Evolutionary conservation across 2,329 filamentous ascomycete species (phyloP).

Genomic region (Fusarium sp.): DNA sequence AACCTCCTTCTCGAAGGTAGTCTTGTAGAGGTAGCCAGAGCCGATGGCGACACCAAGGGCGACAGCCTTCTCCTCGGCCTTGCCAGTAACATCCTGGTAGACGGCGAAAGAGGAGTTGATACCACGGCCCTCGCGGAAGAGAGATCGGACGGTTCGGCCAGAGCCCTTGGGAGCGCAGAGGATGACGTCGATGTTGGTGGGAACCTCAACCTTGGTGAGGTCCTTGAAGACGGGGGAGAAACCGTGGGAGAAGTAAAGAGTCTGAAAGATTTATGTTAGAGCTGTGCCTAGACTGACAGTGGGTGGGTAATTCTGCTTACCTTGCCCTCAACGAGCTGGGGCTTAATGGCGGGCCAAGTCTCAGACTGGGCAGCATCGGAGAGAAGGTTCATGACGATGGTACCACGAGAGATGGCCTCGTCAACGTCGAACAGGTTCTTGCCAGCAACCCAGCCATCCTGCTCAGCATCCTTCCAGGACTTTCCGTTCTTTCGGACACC

Average conservation of each 20-base stretch:
- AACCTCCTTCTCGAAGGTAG: constrained; percentile 99
- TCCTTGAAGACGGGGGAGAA: constrained; percentile 99
- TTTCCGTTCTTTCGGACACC: constrained; percentile 98
- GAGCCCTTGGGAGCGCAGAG: constrained; percentile 99
- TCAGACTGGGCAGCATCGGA: constrained; percentile 97
- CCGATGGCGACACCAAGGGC: constrained; percentile 97
- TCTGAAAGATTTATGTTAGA: constrained; percentile 63
- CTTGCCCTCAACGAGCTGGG: constrained; percentile 98
- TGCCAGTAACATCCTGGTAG: constrained; percentile 97
- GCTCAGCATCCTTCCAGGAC: constrained; percentile 96
- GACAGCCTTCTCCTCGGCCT: constrained; percentile 97
- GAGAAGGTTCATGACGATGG: constrained; percentile 99
- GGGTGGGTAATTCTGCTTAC: constrained; percentile 58
- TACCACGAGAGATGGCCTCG: constrained; percentile 91
- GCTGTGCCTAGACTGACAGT: neutral
- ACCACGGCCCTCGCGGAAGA: constrained; percentile 98
- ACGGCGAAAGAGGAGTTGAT: constrained; percentile 99
- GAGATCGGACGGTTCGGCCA: constrained; percentile 95
- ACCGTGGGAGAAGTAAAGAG: constrained; percentile 99
- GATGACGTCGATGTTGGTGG: constrained; percentile 96
- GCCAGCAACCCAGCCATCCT: constrained; percentile 97
- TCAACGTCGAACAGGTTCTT: constrained; percentile 99
- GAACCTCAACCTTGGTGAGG: constrained; percentile 97
- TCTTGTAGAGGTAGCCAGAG: constrained; percentile 99
- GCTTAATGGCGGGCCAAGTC: constrained; percentile 99